Percentiles rank a stretch among this genome's conserved stretches.
Conservation (phyloP, 176 grass and related monocot genomes). For the Puccinellia tenuiflora region DNA sequence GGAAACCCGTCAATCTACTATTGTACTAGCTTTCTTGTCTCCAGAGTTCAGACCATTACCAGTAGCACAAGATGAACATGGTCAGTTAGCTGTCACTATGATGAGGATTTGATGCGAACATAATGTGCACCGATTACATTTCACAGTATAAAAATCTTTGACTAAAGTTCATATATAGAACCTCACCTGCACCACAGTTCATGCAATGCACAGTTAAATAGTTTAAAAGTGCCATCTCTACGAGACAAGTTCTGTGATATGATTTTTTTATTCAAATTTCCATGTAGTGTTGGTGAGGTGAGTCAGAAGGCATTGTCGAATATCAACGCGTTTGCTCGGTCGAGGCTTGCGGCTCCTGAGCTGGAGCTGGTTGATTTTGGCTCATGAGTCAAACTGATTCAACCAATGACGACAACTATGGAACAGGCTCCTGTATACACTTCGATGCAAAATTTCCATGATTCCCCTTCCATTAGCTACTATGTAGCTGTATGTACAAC, state of each 20-base stretch:
- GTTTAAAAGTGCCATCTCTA: slow-evolving; percentile 3
- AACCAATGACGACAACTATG: neutral
- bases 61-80: neutral
- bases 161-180: neutral
- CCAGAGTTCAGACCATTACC: neutral
- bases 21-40: neutral
- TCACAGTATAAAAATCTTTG: slow-evolving; percentile 8
- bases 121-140: neutral
- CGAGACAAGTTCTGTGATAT: neutral
- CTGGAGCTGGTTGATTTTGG: neutral
- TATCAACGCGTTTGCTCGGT: slow-evolving; percentile 20
- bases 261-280: neutral
- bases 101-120: neutral
- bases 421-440: no score
- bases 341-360: neutral
- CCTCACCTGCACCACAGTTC: neutral
- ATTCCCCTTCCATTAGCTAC: neutral
- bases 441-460: neutral
- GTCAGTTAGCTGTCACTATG: neutral
- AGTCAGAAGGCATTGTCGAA: neutral
- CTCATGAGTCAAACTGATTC: neutral
- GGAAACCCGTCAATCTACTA: neutral
- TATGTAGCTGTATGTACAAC: no score
- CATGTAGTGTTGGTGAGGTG: neutral
- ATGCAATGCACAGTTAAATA: slow-evolving; percentile 26